Evolutionary conservation across 495 filamentous ascomycete genomes (phyloP).

Genomic region (Glonium stellatum): DNA sequence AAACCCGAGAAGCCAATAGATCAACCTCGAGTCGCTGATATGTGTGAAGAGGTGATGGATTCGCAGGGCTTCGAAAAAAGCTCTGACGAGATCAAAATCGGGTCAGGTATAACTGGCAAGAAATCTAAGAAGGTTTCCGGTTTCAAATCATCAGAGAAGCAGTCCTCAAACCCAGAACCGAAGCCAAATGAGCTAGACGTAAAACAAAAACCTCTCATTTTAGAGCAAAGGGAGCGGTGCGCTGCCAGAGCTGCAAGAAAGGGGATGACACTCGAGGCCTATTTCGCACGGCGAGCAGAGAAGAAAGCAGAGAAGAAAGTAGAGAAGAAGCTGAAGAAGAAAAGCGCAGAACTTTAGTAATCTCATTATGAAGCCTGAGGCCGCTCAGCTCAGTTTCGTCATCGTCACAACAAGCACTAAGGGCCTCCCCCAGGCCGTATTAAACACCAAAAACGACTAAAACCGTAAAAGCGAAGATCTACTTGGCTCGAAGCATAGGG

Average conservation of each 20-base stretch:
- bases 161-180: neutral
- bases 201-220: slow-evolving; percentile 2
- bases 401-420: slow-evolving; percentile 12
- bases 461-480: too few species aligned
- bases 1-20: neutral
- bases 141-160: neutral
- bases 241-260: slow-evolving; percentile 16
- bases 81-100: slow-evolving; percentile 13
- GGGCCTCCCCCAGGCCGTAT: slow-evolving; percentile 4
- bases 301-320: slow-evolving; percentile 19
- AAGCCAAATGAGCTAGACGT: neutral
- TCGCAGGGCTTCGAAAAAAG: neutral
- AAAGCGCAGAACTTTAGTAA: too few species aligned
- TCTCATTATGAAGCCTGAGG: neutral
- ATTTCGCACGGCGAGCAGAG: slow-evolving; percentile 20
- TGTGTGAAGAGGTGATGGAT: neutral
- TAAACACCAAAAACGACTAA: neutral
- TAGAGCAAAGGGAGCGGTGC: slow-evolving; percentile 11
- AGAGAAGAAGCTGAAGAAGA: neutral
- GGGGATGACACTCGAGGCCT: slow-evolving; percentile 23
- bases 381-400: neutral
- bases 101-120: neutral
- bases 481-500: slow-evolving; percentile 13
- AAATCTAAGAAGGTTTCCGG: slow-evolving; percentile 9
- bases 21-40: neutral